Percentiles rank a stretch among this genome's conserved stretches.
These are phyloP conservation scores for Yamadazyma laniorum DNA, from an alignment of 805 yeast species.

Conservation along the genomic window DNA sequence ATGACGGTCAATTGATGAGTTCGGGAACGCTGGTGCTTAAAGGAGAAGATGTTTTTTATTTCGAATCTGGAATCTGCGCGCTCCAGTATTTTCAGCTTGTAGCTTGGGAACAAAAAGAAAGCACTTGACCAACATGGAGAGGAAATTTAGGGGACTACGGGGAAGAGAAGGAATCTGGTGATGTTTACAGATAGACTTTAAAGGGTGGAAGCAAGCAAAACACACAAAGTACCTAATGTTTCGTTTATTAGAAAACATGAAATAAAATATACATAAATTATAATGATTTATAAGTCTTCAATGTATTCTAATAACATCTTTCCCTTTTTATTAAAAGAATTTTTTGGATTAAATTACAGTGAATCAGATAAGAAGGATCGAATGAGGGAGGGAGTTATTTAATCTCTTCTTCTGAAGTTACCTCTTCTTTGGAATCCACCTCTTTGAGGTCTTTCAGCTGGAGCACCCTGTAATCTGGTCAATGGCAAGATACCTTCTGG, in stretches of 20 bases:
- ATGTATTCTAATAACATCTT: slow-evolving; percentile 7
- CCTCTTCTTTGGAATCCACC: slow-evolving; percentile 37
- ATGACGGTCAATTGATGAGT: background rate
- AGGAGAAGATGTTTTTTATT: background rate
- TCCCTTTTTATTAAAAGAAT: background rate
- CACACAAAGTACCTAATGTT: slow-evolving; percentile 13
- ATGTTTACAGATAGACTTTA: no score
- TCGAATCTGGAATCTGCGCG: no score
- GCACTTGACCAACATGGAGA: no score
- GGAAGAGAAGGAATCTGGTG: no score
- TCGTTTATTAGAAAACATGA: slow-evolving; percentile 18
- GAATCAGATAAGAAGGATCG: slow-evolving; percentile 4
- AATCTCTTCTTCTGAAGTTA: slow-evolving; percentile 66
- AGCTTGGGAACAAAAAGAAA: no score
- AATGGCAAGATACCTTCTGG: slow-evolving; percentile 99
- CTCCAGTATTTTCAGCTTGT: no score
- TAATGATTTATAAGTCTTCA: slow-evolving; percentile 2
- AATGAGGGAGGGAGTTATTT: slow-evolving; percentile 16
- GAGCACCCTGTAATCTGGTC: slow-evolving; percentile 94
- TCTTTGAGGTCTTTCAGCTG: slow-evolving; percentile 71
- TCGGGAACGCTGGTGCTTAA: no score
- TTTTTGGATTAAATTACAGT: slow-evolving; percentile 8
- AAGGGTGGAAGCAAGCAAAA: no score
- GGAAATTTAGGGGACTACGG: no score
- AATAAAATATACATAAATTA: slow-evolving; percentile 15